A percentile compares a stretch with the other conserved stretches of the same genome.
Conservation (phyloP, 805 yeast species). For the Kazachstania africana region DNA sequence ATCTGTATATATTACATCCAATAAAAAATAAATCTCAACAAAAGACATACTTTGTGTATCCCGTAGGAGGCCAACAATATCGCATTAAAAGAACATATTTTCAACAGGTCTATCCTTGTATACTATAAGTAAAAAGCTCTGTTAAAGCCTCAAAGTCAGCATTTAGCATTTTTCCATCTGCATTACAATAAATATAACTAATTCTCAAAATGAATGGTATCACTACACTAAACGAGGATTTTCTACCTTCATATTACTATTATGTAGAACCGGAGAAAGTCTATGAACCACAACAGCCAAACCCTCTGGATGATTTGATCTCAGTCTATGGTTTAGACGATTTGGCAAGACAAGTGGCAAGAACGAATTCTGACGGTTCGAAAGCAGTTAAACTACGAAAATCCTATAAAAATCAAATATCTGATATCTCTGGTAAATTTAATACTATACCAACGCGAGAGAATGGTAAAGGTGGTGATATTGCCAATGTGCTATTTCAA, state of each 20-base stretch:
- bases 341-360: constrained; percentile 69
- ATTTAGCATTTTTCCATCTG: too few relatives aligned
- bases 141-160: too few relatives aligned
- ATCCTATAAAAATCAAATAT: constrained; percentile 86
- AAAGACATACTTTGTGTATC: too few relatives aligned
- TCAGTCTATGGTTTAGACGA: constrained; percentile 53
- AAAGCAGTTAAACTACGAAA: constrained; percentile 89
- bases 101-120: too few relatives aligned
- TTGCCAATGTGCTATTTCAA: constrained; percentile 24
- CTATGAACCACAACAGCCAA: constrained; percentile 40
- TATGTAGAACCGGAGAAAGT: constrained; percentile 28
- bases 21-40: too few relatives aligned
- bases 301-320: constrained; percentile 65
- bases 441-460: constrained; percentile 39
- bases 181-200: too few relatives aligned
- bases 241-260: constrained; percentile 28
- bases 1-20: too few relatives aligned
- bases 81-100: too few relatives aligned
- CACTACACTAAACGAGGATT: too few relatives aligned
- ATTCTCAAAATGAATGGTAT: background rate
- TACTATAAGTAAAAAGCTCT: too few relatives aligned
- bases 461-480: constrained; percentile 29
- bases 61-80: too few relatives aligned
- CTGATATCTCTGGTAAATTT: constrained; percentile 75
- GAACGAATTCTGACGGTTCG: constrained; percentile 78